Evolutionary conservation across 169 alveolate genomes (phyloP).

Genomic region (Cryptosporidium parvum): DNA sequence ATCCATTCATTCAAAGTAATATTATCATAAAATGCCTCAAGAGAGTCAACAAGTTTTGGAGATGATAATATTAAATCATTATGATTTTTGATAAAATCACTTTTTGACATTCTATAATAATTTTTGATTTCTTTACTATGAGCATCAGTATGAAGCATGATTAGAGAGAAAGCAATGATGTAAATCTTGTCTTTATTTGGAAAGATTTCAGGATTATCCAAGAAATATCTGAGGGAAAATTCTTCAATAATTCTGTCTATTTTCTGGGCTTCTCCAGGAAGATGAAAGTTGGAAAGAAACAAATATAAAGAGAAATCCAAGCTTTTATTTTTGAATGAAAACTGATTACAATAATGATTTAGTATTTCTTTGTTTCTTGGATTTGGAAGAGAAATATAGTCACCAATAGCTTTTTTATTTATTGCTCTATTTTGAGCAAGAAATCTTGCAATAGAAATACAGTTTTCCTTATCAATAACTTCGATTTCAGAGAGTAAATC

Average conservation of each 20-base stretch:
- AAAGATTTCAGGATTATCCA: conserved; percentile 88
- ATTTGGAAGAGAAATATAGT: conserved; percentile 85
- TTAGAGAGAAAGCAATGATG: conserved; percentile 89
- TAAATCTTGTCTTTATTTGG: conserved; percentile 90
- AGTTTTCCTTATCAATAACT: neutral
- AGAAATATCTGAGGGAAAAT: conserved; percentile 90
- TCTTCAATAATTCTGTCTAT: conserved; percentile 93
- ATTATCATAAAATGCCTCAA: conserved; percentile 53
- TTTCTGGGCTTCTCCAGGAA: conserved; percentile 96
- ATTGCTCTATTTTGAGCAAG: conserved; percentile 83
- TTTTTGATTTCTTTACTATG: conserved; percentile 90
- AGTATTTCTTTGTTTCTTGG: conserved; percentile 85
- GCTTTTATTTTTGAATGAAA: conserved; percentile 83
- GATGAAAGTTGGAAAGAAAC: conserved; percentile 89
- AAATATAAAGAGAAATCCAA: conserved; percentile 87
- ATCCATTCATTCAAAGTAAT: conserved; percentile 58
- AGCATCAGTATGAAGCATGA: conserved; percentile 92
- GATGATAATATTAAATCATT: conserved; percentile 50
- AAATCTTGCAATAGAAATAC: conserved; percentile 80
- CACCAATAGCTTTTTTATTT: conserved; percentile 87
- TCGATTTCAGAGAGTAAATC: conserved; percentile 17
- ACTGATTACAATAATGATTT: conserved; percentile 82
- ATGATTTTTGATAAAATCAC: conserved; percentile 40
- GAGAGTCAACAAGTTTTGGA: neutral
- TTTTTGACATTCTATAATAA: conserved; percentile 78